Percentiles rank a stretch among this genome's conserved stretches.
phyloP scores from a whole-genome alignment of 257 asterid genomes.

The Petrea volubilis region DNA sequence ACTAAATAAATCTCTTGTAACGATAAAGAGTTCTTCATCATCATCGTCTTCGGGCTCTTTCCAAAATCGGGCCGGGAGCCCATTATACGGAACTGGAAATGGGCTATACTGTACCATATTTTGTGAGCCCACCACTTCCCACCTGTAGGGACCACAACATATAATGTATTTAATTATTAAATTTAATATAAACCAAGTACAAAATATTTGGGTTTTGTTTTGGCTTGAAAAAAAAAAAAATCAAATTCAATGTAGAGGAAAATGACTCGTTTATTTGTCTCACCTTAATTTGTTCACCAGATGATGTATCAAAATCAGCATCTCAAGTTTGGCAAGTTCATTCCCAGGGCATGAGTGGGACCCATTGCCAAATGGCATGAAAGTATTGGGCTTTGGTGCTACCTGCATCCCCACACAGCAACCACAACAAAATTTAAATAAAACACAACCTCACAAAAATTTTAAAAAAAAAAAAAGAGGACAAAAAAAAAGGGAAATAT shows the following conservation, averaged over 20 bases:
- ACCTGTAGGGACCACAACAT: constrained; percentile 44
- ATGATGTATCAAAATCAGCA: constrained; percentile 68
- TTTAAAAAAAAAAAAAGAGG: not conserved
- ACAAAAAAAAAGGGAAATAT: not conserved
- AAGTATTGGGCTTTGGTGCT: constrained; percentile 74
- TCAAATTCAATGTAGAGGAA: not conserved
- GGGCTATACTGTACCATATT: constrained; percentile 59
- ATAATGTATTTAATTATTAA: not conserved
- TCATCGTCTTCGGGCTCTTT: constrained; percentile 39
- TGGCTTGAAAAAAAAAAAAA: not conserved
- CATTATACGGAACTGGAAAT: constrained; percentile 75
- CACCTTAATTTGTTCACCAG: constrained; percentile 72
- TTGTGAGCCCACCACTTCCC: constrained; percentile 59
- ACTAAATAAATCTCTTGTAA: not conserved
- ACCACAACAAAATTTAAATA: constrained; percentile 26
- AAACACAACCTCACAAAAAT: constrained; percentile 24
- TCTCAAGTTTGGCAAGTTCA: constrained; percentile 86
- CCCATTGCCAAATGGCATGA: constrained; percentile 95
- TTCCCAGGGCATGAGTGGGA: constrained; percentile 90
- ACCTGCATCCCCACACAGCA: constrained; percentile 40
- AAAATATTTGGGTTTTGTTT: not conserved
- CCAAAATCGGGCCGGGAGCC: constrained; percentile 68
- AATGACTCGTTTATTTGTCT: constrained; percentile 1
- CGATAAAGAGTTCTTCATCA: not conserved
- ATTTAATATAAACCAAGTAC: not conserved